Evolutionary conservation across 2,329 filamentous ascomycete genomes (phyloP), one percentile per base, ranked within the genome.

Genomic region (Fusarium setosum): DNA sequence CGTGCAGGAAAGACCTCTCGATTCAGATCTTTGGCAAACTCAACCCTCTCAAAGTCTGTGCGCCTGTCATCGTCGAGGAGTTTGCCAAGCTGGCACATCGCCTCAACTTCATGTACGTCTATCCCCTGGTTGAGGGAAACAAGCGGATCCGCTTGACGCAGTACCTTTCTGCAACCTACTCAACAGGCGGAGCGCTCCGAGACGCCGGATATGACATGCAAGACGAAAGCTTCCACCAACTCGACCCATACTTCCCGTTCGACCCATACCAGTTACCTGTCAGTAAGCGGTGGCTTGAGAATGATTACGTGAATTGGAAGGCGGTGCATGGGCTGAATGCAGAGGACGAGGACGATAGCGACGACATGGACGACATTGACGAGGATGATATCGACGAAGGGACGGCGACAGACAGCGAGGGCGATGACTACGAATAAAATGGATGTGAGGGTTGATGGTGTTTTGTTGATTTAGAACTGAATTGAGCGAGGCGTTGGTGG

Each of bases 241-340:
- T 99, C 2, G 94, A 98, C 70, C 92, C 94, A 0, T 97, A 97
- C 76, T 99, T 98, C 73, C 96, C 96, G 0, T 99, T 99, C 73
- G 96, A 99, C 75, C 96, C 96, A 3, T 99, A 98, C 77, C 91
- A 95, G 72, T 82, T 99, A 48, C 94, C 94, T 1, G 83, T 89
- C 68, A 97, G 94, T 76, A 93, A 92, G 77, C 86, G 89, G 59
- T 98, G 96, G 96, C 81, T 99, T 12, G 91, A 94, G 63, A 85
- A 87, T 18, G 91, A 96, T 74, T 97, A 97, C 73, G 85, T 95
- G 26, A 84, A 90, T 49, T 97, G 93, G 92, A 87, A 88, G 65
- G 86, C 89, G 6, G 87, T 96, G 32, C 88, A 89, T 1, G 92
- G 92, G 0, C 79, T 94, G 11, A 85, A 90, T 59, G 84, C 84